Conservation (phyloP, 768 basidiomycete genomes). For the Lactarius hatsudake region DNA sequence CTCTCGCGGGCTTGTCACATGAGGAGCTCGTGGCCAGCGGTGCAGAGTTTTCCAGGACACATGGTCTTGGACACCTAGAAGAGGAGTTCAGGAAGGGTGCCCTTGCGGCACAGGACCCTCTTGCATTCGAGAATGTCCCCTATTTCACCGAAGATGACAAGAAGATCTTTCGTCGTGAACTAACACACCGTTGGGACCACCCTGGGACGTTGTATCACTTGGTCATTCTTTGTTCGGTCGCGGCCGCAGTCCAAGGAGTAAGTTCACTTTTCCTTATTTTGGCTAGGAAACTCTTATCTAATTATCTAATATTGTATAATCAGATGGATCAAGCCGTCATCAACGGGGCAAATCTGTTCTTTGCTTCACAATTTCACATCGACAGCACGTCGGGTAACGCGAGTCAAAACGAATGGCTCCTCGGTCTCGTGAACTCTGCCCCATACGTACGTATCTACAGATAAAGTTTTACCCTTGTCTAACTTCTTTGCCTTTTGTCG, state of each 20-base stretch:
- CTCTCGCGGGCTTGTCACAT: slow-evolving; percentile 56
- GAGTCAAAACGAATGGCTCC: slow-evolving; percentile 60
- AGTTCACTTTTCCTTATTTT: slow-evolving; percentile 8
- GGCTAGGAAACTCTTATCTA: slow-evolving; percentile 15
- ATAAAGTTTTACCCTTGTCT: neutral
- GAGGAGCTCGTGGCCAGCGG: slow-evolving; percentile 59
- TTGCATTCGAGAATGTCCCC: slow-evolving; percentile 40
- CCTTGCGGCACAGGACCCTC: slow-evolving; percentile 66
- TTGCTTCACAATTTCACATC: slow-evolving; percentile 55
- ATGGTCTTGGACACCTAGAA: slow-evolving; percentile 38
- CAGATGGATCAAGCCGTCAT: slow-evolving; percentile 53
- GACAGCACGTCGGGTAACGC: slow-evolving; percentile 31
- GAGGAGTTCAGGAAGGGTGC: slow-evolving; percentile 64
- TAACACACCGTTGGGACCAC: slow-evolving; percentile 48
- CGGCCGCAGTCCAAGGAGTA: slow-evolving; percentile 75
- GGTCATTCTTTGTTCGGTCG: slow-evolving; percentile 61
- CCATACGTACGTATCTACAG: slow-evolving; percentile 45
- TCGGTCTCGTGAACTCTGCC: slow-evolving; percentile 74
- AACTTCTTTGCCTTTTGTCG: slow-evolving; percentile 1
- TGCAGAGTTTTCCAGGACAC: slow-evolving; percentile 52
- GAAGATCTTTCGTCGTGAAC: slow-evolving; percentile 43
- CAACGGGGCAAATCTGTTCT: slow-evolving; percentile 58
- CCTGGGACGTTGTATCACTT: slow-evolving; percentile 48
- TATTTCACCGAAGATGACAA: slow-evolving; percentile 47
- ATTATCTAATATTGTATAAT: slow-evolving; percentile 19